Evolutionary conservation across 805 yeast species (phyloP), one percentile per base, ranked within the genome.

Genomic region (Lipomyces sp.): DNA sequence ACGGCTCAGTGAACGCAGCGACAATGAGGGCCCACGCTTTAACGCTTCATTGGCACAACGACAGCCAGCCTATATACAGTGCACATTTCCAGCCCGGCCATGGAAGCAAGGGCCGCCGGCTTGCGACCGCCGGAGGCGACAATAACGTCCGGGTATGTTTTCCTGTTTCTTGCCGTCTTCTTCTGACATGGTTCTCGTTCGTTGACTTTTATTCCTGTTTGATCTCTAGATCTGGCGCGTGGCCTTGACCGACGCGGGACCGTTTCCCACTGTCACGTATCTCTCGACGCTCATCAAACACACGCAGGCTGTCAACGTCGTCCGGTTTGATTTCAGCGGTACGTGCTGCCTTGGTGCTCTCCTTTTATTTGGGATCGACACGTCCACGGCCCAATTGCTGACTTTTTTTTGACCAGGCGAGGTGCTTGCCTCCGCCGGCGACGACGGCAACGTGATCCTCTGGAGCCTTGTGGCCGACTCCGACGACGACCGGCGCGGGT

Each of bases 121-220:
- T 91, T 32, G 91, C 83, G 2, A 91, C 98, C 0, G 95, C 88
- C 0, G 98, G 98, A 22, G 97, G 97, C 37, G 98, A 93, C 67
- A 86, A 84, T 65, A 86, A 86, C 60, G 84, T 88, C n/a, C 74
- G 97, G 44, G 68, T 80, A 26, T 75, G 84, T 51, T 42, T 14
- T 10, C 18, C 14, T 31, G 14, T 31, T 11, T 31, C 14, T 19
- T 14, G n/a, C 33, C 13, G 8, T 7, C 14, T 34, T 18, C 28
- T 4, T 11, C 32, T 21, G 32, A 21, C 34, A 22, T 23, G 14
- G 19, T 3, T 11, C 19, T 11, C 33, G 21, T 10, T 24, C 18
- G 23, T 4, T 19, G 36, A 21, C 28, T 13, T 39, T 31, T 36
- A 36, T 34, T 38, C 24, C n/a, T 28, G 29, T 23, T n/a, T n/a